phyloP scores from a whole-genome alignment of 495 filamentous ascomycete species.

The Penicillium psychrofluorescens region DNA sequence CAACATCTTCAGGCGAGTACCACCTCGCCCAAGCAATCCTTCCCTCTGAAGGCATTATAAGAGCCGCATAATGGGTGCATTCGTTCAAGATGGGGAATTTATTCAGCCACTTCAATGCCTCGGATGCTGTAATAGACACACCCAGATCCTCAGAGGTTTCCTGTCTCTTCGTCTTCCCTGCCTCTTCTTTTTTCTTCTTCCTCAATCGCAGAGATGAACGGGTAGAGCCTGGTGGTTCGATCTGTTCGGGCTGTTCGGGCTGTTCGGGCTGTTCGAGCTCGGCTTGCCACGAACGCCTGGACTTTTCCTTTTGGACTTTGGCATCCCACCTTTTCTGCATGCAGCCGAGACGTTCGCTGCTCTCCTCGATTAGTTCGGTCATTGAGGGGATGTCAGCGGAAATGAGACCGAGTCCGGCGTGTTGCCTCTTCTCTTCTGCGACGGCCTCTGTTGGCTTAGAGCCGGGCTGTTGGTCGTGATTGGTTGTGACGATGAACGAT shows the following conservation, averaged over 20 bases:
- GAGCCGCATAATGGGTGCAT: constrained; percentile 42
- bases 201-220: constrained; percentile 5
- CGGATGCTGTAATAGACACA: constrained; percentile 17
- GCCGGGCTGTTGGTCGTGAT: constrained; percentile 37
- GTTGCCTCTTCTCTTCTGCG: constrained; percentile 7
- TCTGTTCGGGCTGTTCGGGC: not conserved
- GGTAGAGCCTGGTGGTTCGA: not conserved
- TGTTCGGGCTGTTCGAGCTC: not conserved
- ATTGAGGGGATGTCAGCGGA: constrained; percentile 17
- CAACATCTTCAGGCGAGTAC: constrained; percentile 12
- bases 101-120: constrained; percentile 35
- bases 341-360: constrained; percentile 25
- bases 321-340: constrained; percentile 35
- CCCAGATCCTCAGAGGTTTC: not conserved
- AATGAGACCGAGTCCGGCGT: constrained; percentile 8
- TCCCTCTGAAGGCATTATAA: constrained; percentile 45
- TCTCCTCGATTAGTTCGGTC: constrained; percentile 33
- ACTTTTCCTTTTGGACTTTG: constrained; percentile 5
- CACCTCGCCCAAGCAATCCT: constrained; percentile 33
- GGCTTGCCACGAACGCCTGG: no score
- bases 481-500: constrained; percentile 51
- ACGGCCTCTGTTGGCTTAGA: constrained; percentile 1
- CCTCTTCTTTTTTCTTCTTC: constrained; percentile 2
- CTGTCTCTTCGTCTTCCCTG: not conserved
- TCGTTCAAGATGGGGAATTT: constrained; percentile 45